Base-by-base conservation (phyloP, 1,284 basidiomycete genomes). In the Sanghuangporus weigelae region DNA sequence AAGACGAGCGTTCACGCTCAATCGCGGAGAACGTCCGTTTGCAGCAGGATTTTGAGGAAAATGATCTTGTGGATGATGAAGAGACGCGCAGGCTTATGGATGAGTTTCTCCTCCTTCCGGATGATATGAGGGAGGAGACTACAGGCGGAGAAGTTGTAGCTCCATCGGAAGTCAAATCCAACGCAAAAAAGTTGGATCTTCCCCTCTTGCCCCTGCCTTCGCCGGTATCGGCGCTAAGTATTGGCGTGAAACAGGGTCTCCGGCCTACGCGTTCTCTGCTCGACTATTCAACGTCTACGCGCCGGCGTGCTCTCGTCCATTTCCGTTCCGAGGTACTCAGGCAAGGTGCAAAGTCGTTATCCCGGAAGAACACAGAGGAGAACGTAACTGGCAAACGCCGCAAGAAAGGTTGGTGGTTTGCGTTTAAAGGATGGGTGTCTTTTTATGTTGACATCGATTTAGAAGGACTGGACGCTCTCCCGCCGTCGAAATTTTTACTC, bases 261-360 rank as follows among this genome's bases (percentile, higher is more conserved):
- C 58, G 48, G 19, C 35, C 35, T 6, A 19, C 49, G 12, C 58
- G 49, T 19, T 60, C 58, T 12, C 49, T 60, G n/a, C 19, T 60
- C 6, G 58, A 60, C 14, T 60, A 60, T 21, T 51, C 58, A 3
- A 11, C 19, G 5, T 60, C 58, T n/a, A 50, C 58, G 35, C 58
- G 58, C 14, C 58, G 58, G 7, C 58, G 58, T 51, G 58, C 58
- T 12, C 38, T 60, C 10, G n/a, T 19, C n/a, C 58, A 49, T 1
- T 60, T 12, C 19, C 53, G 36, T 16, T 54, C 53, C 26, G 53
- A 54, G 14, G 48, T 2, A 10, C 23, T 19, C 36, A 12, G 7
- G 42, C 57, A 16, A 46, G 23, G n/a, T 5, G 42, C 10, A 2
- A 11, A 6, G 35, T 1, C 14, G 44, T 31, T 16, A 21, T n/a